These are phyloP conservation scores for Exophiala spinifera DNA, from an alignment of 2,329 filamentous ascomycete genomes.

Conservation along the genomic window DNA sequence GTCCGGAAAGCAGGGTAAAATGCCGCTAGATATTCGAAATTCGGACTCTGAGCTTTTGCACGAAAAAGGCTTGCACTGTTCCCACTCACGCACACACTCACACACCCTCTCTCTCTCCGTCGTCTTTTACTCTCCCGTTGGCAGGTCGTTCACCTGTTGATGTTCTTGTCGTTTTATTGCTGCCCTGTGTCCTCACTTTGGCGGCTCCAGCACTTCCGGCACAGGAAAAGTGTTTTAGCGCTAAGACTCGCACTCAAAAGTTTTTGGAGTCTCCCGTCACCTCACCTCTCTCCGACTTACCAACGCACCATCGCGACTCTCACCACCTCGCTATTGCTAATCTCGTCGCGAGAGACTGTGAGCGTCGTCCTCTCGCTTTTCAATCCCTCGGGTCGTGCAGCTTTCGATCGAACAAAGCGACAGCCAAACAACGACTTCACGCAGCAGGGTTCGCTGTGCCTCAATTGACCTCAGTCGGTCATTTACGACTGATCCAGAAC, in stretches of 20 bases:
- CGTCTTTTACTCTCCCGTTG: constrained; percentile 8
- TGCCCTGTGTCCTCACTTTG: constrained; percentile 12
- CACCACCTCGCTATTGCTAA: too few relatives aligned
- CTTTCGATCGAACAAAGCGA: too few relatives aligned
- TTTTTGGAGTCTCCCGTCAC: constrained; percentile 19
- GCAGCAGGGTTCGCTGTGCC: too few relatives aligned
- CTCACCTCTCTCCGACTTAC: constrained; percentile 9
- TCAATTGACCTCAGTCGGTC: too few relatives aligned
- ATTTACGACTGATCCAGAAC: too few relatives aligned
- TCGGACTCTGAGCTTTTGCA: constrained; percentile 12
- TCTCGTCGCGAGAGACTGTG: too few relatives aligned
- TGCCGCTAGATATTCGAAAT: constrained; percentile 25
- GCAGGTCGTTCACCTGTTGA: constrained; percentile 1
- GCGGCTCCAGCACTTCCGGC: constrained; percentile 9
- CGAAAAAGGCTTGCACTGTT: constrained; percentile 21
- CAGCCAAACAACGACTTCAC: too few relatives aligned
- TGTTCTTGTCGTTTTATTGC: not conserved
- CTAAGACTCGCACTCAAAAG: constrained; percentile 18
- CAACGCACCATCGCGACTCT: not conserved
- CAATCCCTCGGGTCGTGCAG: too few relatives aligned
- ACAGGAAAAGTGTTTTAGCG: constrained; percentile 6
- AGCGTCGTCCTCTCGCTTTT: too few relatives aligned
- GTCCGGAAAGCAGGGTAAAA: constrained; percentile 8
- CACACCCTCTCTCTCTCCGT: not conserved
- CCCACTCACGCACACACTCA: constrained; percentile 9